Evolutionary conservation across 768 basidiomycete species (phyloP), one percentile per base, ranked within the genome.

Genomic region (Collybia mongolica): DNA sequence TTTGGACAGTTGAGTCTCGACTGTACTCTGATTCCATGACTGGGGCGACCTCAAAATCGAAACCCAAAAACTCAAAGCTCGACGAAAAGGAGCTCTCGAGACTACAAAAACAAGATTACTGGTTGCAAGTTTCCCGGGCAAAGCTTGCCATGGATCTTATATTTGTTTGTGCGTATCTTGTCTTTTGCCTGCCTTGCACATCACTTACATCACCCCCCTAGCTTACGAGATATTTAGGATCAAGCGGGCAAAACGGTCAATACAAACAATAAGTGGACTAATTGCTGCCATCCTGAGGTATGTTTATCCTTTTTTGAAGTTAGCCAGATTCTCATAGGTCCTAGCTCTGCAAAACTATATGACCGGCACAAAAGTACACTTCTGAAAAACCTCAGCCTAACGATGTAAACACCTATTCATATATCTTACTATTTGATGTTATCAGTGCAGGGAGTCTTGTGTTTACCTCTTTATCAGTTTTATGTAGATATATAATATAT

Each of bases 111-210:
- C 84, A 90, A 66, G 82, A 81, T 57, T 84, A 86, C 59, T 93
- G 90, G 90, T 70, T 93, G 41, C 81, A 81, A 57, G 65, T 88
- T 44, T 77, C 84, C 20, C 72, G 86, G 51, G 71, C 75, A 48
- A 93, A 93, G 72, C 71, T 93, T 52, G 60, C 79, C 38, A 90
- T 92, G 89, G 91, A 93, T 65, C 70, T 93, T 53, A 81, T 91
- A 60, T 93, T 93, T 68, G 91, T 92, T 62, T 91, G 90, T 93
- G 63, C 58, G 72, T 72, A 24, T 32, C 32, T 11, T 28, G 11
- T 32, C 32, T 14, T 14, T 50, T 56, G 24, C 15, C n/a, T 41
- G 51, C 46, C 52, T 46, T 44, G 46, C 56, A 51, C 63, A 52
- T 17, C 47, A 38, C 44, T 38, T 17, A 29, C 58, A 37, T 51